Evolutionary conservation across 352 stramenopile species (phyloP).

Genomic region (Pythium biforme): DNA sequence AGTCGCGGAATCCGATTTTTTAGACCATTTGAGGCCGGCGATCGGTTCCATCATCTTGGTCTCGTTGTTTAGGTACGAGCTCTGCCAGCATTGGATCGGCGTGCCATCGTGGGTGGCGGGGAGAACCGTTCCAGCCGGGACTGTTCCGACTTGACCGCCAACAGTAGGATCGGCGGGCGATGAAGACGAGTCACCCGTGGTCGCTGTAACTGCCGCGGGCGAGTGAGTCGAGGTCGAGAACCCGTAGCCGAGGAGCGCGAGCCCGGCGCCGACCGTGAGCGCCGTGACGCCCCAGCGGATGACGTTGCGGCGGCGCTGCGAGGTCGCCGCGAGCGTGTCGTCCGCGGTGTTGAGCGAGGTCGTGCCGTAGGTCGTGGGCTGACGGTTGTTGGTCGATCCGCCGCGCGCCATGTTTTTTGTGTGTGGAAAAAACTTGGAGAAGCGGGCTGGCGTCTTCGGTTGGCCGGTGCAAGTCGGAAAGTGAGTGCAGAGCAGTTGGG

Average conservation of each 20-base stretch:
- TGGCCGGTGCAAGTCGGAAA: slow-evolving; percentile 3
- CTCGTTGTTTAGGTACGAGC: slow-evolving; percentile 53
- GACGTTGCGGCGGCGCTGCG: slow-evolving; percentile 28
- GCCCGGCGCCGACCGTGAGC: slow-evolving; percentile 27
- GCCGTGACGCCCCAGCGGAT: slow-evolving; percentile 32
- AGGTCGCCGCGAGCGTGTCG: slow-evolving; percentile 14
- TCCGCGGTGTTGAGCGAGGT: slow-evolving; percentile 31
- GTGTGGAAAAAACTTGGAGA: not conserved
- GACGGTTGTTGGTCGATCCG: slow-evolving; percentile 4
- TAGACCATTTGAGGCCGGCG: slow-evolving; percentile 44
- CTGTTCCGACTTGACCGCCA: not conserved
- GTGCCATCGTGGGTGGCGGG: not conserved
- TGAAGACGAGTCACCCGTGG: not conserved
- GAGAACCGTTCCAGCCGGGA: too few species aligned
- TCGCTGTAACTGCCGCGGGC: not conserved
- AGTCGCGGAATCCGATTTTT: slow-evolving; percentile 3
- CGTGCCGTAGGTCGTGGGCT: slow-evolving; percentile 47
- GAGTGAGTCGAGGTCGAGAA: slow-evolving; percentile 1
- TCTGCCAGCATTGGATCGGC: slow-evolving; percentile 60
- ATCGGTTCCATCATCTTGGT: slow-evolving; percentile 69
- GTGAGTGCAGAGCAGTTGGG: not conserved
- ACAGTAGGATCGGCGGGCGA: not conserved
- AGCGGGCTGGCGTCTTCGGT: not conserved
- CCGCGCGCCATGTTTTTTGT: slow-evolving; percentile 12
- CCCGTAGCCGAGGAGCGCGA: slow-evolving; percentile 30